Percentiles rank a stretch among this genome's conserved stretches.
These are phyloP conservation scores for Cystobasidium pallidum DNA, from an alignment of 1,284 basidiomycete genomes.

Conservation along the genomic window DNA sequence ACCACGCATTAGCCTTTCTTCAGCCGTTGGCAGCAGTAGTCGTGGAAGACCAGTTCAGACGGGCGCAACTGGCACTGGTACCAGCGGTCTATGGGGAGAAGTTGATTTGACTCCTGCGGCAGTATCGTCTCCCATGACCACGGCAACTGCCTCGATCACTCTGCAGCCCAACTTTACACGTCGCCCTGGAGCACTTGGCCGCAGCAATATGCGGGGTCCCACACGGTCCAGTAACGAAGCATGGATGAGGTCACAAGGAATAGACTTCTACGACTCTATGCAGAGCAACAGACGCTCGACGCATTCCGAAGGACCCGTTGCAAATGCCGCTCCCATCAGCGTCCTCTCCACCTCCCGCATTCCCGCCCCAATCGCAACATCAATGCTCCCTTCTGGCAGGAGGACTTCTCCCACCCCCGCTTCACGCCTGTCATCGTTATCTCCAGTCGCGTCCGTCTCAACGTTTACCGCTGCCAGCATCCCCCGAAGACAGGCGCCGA, in stretches of 20 bases:
- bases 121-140: not conserved
- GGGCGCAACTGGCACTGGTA: too few species aligned
- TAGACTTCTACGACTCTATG: constrained; percentile 35
- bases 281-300: not conserved
- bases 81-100: constrained; percentile 27
- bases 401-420: constrained; percentile 10
- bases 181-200: constrained; percentile 34
- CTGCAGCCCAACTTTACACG: constrained; percentile 5
- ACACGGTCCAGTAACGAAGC: constrained; percentile 34
- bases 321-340: not conserved
- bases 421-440: not conserved
- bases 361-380: not conserved
- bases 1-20: constrained; percentile 10
- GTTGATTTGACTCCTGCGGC: not conserved
- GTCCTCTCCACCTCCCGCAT: not conserved
- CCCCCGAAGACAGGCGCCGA: not conserved
- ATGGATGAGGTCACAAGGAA: constrained; percentile 36
- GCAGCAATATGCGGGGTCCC: constrained; percentile 35
- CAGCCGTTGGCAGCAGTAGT: constrained; percentile 6
- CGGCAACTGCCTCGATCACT: constrained; percentile 16
- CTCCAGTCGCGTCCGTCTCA: not conserved
- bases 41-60: too few species aligned
- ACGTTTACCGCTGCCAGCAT: not conserved
- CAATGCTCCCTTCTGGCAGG: constrained; percentile 1
- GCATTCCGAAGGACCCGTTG: not conserved